Base-by-base conservation (phyloP, 257 asterid species). In the Solanum virginianum region DNA sequence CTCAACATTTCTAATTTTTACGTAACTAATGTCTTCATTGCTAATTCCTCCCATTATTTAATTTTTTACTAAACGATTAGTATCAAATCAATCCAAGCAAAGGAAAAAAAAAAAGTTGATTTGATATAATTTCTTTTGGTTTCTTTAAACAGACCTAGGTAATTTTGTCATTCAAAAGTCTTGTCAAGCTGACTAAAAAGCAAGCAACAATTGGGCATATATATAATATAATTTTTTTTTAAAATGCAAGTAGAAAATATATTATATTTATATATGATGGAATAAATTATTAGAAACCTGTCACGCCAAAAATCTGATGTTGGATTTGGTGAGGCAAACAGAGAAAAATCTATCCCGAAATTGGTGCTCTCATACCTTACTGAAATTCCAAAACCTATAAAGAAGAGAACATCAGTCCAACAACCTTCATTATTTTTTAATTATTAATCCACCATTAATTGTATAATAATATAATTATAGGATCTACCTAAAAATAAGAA, bases 291-390 rank as follows among this genome's bases (percentile, higher is more conserved):
- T 54, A 80, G 13, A 29, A 56, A 80, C 7, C 65, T 84, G 59
- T 81, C 91, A 89, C 89, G 92, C 93, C 86, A 85, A 32, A 36
- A 88, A 92, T 92, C 92, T 86, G 9, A 10, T 36, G 85, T 75
- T 72, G 83, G 90, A 88, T 90, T 85, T 89, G 81, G 87, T 87
- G 84, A 59, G 90, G 82, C 80, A 57, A 80, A 80, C 36, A 51
- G 62, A 20, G 51, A 68, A 66, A 41, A 85, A 83, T 86, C 88
- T 85, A 70, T 70, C 45, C 85, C 79, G 86, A 88, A 88, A 65
- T 84, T 85, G 87, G 83, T 90, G 91, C 88, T 85, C 89, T 84
- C 86, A 81, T 86, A 81, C 53, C 86, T 84, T 36, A 17, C 55
- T 10, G 8, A 70, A 70, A 39, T 70, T 70, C 80, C 32, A 70